Base-by-base conservation (phyloP, 257 asterid species). In the Plantago major region DNA sequence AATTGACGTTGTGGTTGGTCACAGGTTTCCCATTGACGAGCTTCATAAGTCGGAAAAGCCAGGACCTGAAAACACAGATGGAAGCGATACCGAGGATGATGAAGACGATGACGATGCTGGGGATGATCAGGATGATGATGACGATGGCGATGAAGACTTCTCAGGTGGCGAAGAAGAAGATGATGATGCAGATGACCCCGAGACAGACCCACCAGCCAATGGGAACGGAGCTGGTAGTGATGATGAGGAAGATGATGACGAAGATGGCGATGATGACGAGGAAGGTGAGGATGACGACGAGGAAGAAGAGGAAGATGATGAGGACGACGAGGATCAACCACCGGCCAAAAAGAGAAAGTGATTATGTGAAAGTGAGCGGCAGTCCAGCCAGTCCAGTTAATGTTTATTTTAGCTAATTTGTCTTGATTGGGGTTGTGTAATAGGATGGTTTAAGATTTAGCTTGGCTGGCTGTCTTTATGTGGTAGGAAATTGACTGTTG, bases 331-430 rank as follows among this genome's bases (percentile, higher is more conserved):
- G 74, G 87, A 89, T 18, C 84, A 86, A 74, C 97, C 97, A 61
- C 97, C 97, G 5, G 83, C 94, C 13, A 89, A 89, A 86, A 89
- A 89, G 82, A 86, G 93, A 67, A 89, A 89, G 83, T 86, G 75
- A 88, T 63, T 5, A 33, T 33, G 73, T n/a, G n/a, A 13, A 19
- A 67, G 66, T 46, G 26, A 17, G 19, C 8, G 40, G 40, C 40
- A 7, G 40, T 33, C 40, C 40, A 33, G 6, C 40, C 8, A 33
- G 40, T 33, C 19, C 18, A 30, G 11, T 67, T 67, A 78, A 68
- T 68, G 75, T 68, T 71, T 49, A 45, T 67, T 66, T 60, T 47
- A 60, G 64, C 19, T 58, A 22, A 8, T 60, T 22, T 43, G 18
- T 59, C 42, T 47, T 73, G 82, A 75, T 68, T 78, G 85, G 82